Base-by-base conservation (phyloP, 768 basidiomycete species). In the Amanita rimosa region DNA sequence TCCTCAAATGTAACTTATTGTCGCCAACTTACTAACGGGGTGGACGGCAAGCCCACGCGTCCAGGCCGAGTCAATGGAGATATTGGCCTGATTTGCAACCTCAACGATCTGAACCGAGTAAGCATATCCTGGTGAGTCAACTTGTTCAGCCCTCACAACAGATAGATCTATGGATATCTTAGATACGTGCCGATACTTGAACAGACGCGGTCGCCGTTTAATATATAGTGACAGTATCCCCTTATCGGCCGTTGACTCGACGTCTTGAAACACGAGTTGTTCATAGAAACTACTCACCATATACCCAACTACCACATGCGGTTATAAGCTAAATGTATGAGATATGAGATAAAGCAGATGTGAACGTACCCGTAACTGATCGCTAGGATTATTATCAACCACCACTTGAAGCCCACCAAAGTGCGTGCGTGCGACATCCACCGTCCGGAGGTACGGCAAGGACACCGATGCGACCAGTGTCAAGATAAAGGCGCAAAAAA, bases 41-140 rank as follows among this genome's bases (percentile, higher is more conserved):
- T 86, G 84, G 22, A 86, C 69, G 2, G 78, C 83, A 6, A 89
- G 73, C 3, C 84, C 86, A 34, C 76, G 75, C 6, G 86, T 90
- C 80, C 83, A 85, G 1, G 77, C 72, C 0, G 76, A 56, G 3
- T 62, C 70, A 49, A 85, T 71, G 43, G 61, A 64, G 16, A 71
- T 68, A 39, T 61, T 62, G 3, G 65, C 54, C 36, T 67, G 65
- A n/a, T 58, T 60, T 17, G 16, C 44, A 3, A 44, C 22, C 54
- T 70, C 69, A 17, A 59, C 53, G 53, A 81, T 57, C 11, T 60
- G 55, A 27, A 82, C 55, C 38, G 64, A 61, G 59, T 88, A 88
- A 3, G 74, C 84, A 57, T 76, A 70, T 14, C 74, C 78, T 78
- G 55, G n/a, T 36, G 24, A 17, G 44, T 14, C 7, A 29, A n/a